Evolutionary conservation across 441 rosid genomes (phyloP).

Genomic region (Caryocar brasiliense): DNA sequence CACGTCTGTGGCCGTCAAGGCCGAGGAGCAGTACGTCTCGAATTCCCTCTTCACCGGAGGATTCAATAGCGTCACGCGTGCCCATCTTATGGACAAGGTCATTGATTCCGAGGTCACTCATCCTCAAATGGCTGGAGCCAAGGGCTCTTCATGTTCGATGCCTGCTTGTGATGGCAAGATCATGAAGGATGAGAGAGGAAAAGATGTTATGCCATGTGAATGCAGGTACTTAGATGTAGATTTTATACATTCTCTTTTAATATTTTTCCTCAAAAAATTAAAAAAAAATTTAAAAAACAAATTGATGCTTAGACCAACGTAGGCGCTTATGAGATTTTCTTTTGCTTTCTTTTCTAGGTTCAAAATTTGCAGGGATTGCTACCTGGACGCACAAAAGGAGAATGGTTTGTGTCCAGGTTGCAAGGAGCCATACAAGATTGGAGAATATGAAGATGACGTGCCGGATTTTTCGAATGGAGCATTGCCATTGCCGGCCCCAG

Average conservation of each 20-base stretch:
- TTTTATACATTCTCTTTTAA: no score
- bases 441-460: constrained; percentile 59
- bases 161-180: constrained; percentile 77
- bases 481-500: constrained; percentile 64
- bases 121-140: constrained; percentile 88
- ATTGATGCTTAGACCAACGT: no score
- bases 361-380: constrained; percentile 87
- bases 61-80: constrained; percentile 79
- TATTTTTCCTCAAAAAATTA: no score
- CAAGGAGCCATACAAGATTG: constrained; percentile 63
- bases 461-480: constrained; percentile 49
- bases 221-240: constrained; percentile 42
- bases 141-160: constrained; percentile 73
- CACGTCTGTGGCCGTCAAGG: constrained; percentile 52
- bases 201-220: constrained; percentile 66
- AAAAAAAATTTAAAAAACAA: neutral
- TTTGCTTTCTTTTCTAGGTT: constrained; percentile 29
- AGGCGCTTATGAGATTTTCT: no score
- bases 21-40: constrained; percentile 82
- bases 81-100: constrained; percentile 91
- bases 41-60: constrained; percentile 84
- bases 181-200: constrained; percentile 80
- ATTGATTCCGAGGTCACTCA: constrained; percentile 77
- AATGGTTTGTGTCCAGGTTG: constrained; percentile 77
- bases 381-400: constrained; percentile 72